Percentiles rank a stretch among this genome's conserved stretches.
Conservation (phyloP, 1,284 basidiomycete genomes). For the Ganoderma resinaceum region DNA sequence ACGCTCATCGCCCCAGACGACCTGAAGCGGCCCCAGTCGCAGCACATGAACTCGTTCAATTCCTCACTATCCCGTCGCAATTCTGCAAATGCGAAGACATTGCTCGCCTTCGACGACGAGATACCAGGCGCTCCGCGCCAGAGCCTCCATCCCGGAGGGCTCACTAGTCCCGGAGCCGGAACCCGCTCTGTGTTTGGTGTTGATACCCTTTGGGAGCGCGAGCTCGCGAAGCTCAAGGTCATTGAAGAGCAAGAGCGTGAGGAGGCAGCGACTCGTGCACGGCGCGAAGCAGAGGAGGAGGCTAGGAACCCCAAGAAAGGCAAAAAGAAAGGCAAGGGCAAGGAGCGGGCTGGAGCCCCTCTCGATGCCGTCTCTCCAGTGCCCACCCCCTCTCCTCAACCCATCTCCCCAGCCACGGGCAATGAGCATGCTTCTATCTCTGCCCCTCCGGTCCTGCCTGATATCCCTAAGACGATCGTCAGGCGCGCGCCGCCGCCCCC, state of each 20-base stretch:
- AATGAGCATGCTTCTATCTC: slow-evolving; percentile 7
- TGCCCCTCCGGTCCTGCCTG: slow-evolving; percentile 64
- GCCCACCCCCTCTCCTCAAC: slow-evolving; percentile 10
- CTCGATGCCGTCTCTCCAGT: slow-evolving; percentile 1
- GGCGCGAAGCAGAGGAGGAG: slow-evolving; percentile 52
- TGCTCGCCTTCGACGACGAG: slow-evolving; percentile 67
- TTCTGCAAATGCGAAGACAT: slow-evolving; percentile 59
- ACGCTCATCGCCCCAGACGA: slow-evolving; percentile 77
- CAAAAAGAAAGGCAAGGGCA: slow-evolving; percentile 49
- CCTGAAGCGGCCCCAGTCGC: slow-evolving; percentile 56
- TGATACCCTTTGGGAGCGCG: slow-evolving; percentile 82
- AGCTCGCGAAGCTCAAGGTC: slow-evolving; percentile 74
- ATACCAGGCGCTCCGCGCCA: slow-evolving; percentile 38
- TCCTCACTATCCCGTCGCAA: slow-evolving; percentile 51
- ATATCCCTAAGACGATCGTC: slow-evolving; percentile 52
- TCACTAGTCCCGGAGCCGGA: slow-evolving; percentile 24
- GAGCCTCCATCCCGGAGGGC: slow-evolving; percentile 31
- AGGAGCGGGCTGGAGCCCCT: slow-evolving; percentile 41
- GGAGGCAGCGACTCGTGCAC: slow-evolving; percentile 56
- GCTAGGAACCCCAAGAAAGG: slow-evolving; percentile 47
- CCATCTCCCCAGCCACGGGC: slow-evolving; percentile 12
- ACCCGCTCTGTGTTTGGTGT: slow-evolving; percentile 83
- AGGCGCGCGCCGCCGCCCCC: slow-evolving; percentile 50
- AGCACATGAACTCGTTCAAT: slow-evolving; percentile 51
- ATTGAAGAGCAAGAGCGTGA: slow-evolving; percentile 70